phyloP scores from a whole-genome alignment of 2,329 filamentous ascomycete species.

The Thelonectria olida region DNA sequence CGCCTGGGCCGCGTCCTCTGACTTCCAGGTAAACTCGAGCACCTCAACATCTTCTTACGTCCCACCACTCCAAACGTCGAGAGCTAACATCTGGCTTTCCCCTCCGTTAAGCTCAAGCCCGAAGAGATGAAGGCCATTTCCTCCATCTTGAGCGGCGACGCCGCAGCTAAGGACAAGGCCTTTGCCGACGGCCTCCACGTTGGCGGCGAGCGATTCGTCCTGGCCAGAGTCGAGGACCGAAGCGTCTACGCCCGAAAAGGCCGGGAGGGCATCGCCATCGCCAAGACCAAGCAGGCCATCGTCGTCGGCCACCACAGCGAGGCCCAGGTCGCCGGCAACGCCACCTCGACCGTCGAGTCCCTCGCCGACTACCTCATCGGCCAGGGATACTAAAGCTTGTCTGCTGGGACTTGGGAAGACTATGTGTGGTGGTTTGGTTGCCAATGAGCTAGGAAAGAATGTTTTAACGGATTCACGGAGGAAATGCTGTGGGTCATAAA shows the following conservation, averaged over 20 bases:
- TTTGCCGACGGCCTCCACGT: slow-evolving; percentile 79
- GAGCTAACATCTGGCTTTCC: slow-evolving; percentile 16
- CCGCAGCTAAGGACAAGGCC: slow-evolving; percentile 68
- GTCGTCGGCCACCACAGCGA: slow-evolving; percentile 89
- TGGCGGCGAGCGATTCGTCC: slow-evolving; percentile 80
- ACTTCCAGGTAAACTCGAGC: slow-evolving; percentile 74
- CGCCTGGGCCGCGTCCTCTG: slow-evolving; percentile 76
- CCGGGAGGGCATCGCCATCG: slow-evolving; percentile 81
- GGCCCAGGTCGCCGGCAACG: slow-evolving; percentile 75
- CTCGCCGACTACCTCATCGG: slow-evolving; percentile 88
- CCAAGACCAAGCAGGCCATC: slow-evolving; percentile 89
- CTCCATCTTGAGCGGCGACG: slow-evolving; percentile 58
- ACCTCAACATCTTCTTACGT: neutral
- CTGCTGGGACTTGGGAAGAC: neutral
- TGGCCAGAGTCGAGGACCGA: slow-evolving; percentile 78
- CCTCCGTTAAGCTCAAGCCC: slow-evolving; percentile 47
- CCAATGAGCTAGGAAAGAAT: neutral
- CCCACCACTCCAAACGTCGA: neutral
- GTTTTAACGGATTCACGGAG: neutral
- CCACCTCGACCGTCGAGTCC: slow-evolving; percentile 80
- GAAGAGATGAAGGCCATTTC: slow-evolving; percentile 68
- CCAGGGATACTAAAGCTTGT: slow-evolving; percentile 72
- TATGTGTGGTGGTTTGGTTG: neutral
- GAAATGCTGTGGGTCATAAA: slow-evolving; percentile 25
- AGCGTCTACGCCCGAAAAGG: slow-evolving; percentile 86